A percentile compares a stretch with the other conserved stretches of the same genome.
These are phyloP conservation scores for Thuidium tamariscinum DNA, from an alignment of 225 moss, liverwort and hornwort species.

Conservation along the genomic window DNA sequence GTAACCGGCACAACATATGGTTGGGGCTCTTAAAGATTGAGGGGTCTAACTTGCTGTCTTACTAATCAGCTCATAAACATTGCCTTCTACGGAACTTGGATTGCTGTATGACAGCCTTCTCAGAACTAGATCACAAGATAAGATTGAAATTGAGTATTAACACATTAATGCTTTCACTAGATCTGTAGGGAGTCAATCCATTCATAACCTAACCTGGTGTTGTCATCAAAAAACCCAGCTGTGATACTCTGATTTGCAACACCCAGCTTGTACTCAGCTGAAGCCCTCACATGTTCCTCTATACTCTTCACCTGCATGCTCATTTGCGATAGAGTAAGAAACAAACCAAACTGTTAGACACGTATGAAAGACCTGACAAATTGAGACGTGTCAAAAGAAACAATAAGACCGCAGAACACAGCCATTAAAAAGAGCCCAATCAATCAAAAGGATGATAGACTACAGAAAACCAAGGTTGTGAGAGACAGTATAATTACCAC, in stretches of 20 bases:
- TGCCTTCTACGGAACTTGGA: background rate
- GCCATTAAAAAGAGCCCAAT: background rate
- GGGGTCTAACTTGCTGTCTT: background rate
- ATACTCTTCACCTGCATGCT: constrained; percentile 76
- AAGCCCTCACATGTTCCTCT: constrained; percentile 95
- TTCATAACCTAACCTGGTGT: constrained; percentile 59
- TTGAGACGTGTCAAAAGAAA: background rate
- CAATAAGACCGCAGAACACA: background rate
- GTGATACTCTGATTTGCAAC: constrained; percentile 99
- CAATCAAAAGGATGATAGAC: background rate
- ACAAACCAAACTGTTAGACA: background rate
- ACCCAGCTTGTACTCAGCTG: constrained; percentile 96
- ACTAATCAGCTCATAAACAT: background rate
- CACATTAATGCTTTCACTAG: background rate
- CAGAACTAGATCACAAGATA: background rate
- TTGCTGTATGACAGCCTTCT: background rate
- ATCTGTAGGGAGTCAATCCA: background rate
- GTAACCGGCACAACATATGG: background rate
- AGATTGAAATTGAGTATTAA: background rate
- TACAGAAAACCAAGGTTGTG: background rate
- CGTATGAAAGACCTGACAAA: background rate
- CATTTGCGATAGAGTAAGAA: background rate
- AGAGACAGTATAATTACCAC: background rate
- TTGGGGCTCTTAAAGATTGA: background rate
- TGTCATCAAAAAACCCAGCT: constrained; percentile 97